A percentile compares a stretch with the other conserved stretches of the same genome.
Evolutionary conservation across 2,329 filamentous ascomycete genomes (phyloP).

Genomic region (Paracorniculantispora psalliotae): DNA sequence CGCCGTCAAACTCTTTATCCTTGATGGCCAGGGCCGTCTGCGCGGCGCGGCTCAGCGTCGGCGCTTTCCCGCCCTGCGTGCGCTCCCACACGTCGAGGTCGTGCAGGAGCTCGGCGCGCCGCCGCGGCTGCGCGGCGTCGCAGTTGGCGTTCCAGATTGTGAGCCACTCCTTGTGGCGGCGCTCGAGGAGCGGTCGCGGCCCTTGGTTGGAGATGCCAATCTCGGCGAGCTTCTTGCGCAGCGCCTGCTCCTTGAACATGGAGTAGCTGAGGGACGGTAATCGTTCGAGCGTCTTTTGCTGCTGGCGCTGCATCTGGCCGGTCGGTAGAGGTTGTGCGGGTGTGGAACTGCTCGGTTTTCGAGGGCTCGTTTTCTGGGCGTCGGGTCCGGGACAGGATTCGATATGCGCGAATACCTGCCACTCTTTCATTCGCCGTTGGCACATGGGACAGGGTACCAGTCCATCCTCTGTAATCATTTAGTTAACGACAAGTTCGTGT

Average conservation of each 20-base stretch:
- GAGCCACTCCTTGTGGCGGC: constrained; percentile 85
- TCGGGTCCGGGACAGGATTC: constrained; percentile 54
- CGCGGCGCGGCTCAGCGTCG: constrained; percentile 28
- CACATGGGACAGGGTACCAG: constrained; percentile 84
- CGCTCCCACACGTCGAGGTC: constrained; percentile 86
- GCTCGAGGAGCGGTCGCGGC: constrained; percentile 63
- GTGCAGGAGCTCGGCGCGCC: constrained; percentile 64
- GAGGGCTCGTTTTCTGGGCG: constrained; percentile 9
- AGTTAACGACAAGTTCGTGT: constrained; percentile 12
- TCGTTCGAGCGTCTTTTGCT: constrained; percentile 48
- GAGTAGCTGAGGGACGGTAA: constrained; percentile 81
- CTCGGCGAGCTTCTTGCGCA: constrained; percentile 78
- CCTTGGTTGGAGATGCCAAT: constrained; percentile 72
- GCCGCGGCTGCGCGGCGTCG: constrained; percentile 70
- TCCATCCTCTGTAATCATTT: constrained; percentile 54
- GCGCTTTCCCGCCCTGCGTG: constrained; percentile 63
- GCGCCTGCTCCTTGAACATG: constrained; percentile 70
- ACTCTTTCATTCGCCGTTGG: constrained; percentile 70
- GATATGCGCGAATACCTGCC: constrained; percentile 73
- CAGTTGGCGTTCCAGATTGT: constrained; percentile 97
- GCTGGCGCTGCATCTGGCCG: constrained; percentile 23
- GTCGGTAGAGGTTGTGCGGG: neutral
- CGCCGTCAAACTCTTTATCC: constrained; percentile 82
- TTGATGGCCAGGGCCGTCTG: constrained; percentile 53
- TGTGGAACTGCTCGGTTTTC: neutral